These are phyloP conservation scores for Candida palmyrensis DNA, from an alignment of 805 yeast species.

Conservation along the genomic window DNA sequence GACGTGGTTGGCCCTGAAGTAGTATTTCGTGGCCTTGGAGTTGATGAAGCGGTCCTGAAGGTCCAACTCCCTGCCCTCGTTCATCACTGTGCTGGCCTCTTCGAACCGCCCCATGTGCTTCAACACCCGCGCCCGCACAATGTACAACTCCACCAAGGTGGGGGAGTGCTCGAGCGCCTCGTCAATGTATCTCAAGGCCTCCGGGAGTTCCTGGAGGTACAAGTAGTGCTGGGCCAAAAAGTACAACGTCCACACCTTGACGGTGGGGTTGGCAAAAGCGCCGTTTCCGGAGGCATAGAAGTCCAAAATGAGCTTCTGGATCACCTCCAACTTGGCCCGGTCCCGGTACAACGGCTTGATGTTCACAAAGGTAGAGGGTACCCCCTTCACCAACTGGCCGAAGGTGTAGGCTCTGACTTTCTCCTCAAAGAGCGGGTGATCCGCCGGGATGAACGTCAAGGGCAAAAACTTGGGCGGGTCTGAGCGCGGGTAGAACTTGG, in stretches of 20 bases:
- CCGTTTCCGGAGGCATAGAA: slow-evolving; percentile 28
- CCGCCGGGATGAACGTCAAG: slow-evolving; percentile 60
- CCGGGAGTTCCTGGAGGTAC: slow-evolving; percentile 43
- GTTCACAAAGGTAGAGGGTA: slow-evolving; percentile 85
- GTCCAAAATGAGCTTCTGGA: slow-evolving; percentile 51
- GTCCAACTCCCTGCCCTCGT: slow-evolving; percentile 70
- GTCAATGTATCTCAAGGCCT: slow-evolving; percentile 56
- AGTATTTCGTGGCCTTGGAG: slow-evolving; percentile 81
- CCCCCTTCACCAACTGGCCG: slow-evolving; percentile 67
- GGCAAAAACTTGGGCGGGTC: slow-evolving; percentile 81
- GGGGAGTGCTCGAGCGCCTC: slow-evolving; percentile 70
- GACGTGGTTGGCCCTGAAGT: slow-evolving; percentile 66
- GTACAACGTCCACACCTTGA: slow-evolving; percentile 64
- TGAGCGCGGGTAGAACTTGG: slow-evolving; percentile 70
- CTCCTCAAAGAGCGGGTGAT: slow-evolving; percentile 39
- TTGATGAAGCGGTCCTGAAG: slow-evolving; percentile 90
- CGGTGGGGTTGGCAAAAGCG: slow-evolving; percentile 37
- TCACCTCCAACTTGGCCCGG: slow-evolving; percentile 29
- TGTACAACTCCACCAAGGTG: slow-evolving; percentile 75
- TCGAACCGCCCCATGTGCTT: slow-evolving; percentile 62
- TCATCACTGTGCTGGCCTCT: slow-evolving; percentile 63
- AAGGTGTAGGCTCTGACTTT: slow-evolving; percentile 52
- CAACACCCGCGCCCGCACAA: slow-evolving; percentile 73
- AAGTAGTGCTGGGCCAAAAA: slow-evolving; percentile 77
- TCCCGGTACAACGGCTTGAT: slow-evolving; percentile 73